A percentile compares a stretch with the other conserved stretches of the same genome.
These are phyloP conservation scores for Otatea glauca DNA, from an alignment of 176 grass and related monocot species.

Conservation along the genomic window DNA sequence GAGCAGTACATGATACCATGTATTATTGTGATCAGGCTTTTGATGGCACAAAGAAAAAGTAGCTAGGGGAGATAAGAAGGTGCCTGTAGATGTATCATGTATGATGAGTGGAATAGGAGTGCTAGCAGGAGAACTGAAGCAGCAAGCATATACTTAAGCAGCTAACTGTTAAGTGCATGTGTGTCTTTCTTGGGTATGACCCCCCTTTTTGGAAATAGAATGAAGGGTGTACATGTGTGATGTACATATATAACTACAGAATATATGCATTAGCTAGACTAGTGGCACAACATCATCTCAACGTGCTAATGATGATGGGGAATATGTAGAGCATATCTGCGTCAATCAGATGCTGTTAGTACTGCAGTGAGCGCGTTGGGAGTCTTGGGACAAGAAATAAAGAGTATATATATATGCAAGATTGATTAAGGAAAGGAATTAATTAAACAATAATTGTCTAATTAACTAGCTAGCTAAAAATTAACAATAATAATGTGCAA, in stretches of 20 bases:
- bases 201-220: constrained; percentile 6
- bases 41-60: not conserved
- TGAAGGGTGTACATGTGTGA: not conserved
- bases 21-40: too few species aligned
- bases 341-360: constrained; percentile 24
- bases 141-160: not conserved
- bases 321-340: constrained; percentile 5
- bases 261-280: constrained; percentile 15
- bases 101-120: not conserved
- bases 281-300: not conserved
- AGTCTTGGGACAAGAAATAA: constrained; percentile 16
- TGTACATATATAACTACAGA: not conserved
- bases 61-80: not conserved
- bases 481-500: not conserved
- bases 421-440: constrained; percentile 26
- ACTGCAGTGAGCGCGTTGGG: not conserved
- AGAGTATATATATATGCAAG: not conserved
- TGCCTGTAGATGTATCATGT: not conserved
- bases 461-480: not conserved
- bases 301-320: not conserved
- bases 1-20: not conserved
- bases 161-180: not conserved
- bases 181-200: not conserved
- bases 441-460: not conserved
- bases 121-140: not conserved